Percentiles rank a stretch among this genome's conserved stretches.
These are phyloP conservation scores for Xerophyta viscosa DNA, from an alignment of 106 monocot species.

Conservation along the genomic window DNA sequence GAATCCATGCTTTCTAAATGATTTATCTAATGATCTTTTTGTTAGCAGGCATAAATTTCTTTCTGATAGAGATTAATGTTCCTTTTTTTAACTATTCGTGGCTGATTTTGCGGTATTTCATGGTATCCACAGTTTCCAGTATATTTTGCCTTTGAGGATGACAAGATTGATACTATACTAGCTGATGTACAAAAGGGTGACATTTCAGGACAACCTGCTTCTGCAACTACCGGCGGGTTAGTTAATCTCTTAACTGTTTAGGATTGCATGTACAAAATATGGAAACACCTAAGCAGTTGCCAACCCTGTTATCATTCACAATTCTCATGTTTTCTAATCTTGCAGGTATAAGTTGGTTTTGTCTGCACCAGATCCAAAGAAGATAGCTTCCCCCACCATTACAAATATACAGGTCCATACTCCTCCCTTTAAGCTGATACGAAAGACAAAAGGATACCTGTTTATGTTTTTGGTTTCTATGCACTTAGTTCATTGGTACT, in stretches of 20 bases:
- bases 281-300: no score
- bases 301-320: no score
- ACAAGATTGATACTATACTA: slow-evolving; percentile 56
- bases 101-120: not conserved
- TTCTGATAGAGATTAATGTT: no score
- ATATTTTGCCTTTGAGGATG: slow-evolving; percentile 88
- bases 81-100: no score
- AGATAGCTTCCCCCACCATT: slow-evolving; percentile 69
- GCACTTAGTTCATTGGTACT: no score
- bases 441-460: no score
- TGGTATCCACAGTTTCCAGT: slow-evolving; percentile 86
- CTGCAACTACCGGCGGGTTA: slow-evolving; percentile 93
- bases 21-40: no score
- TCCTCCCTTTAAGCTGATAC: not conserved
- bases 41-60: no score
- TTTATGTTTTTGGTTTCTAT: no score
- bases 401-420: slow-evolving; percentile 84
- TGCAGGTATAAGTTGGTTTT: slow-evolving; percentile 93
- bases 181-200: slow-evolving; percentile 64
- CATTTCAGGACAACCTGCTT: slow-evolving; percentile 58
- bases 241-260: slow-evolving; percentile 9
- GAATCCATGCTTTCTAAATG: no score
- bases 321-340: slow-evolving; percentile 9
- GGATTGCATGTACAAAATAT: not conserved
- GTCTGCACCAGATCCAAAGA: slow-evolving; percentile 74